Evolutionary conservation across 2,329 filamentous ascomycete genomes (phyloP).

Genomic region (Xylaria polymorpha): DNA sequence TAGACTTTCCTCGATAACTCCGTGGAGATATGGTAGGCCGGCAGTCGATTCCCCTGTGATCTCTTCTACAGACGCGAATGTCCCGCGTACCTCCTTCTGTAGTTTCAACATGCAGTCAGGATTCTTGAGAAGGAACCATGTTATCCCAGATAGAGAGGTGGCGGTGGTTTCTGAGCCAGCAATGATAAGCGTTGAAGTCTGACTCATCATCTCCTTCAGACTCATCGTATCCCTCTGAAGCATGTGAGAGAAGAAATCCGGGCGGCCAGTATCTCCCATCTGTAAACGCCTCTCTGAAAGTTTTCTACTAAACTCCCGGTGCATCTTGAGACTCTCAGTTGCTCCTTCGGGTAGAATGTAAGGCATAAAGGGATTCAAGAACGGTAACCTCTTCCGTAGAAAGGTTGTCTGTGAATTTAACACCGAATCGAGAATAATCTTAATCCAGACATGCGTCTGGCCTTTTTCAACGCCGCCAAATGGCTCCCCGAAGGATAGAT

Average conservation of each 20-base stretch:
- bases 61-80: conserved; percentile 53
- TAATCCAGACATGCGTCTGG: conserved; percentile 36
- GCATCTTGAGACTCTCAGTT: conserved; percentile 20
- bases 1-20: conserved; percentile 13
- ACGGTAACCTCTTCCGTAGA: conserved; percentile 1
- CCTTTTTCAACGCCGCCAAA: conserved; percentile 38
- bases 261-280: conserved; percentile 37
- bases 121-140: conserved; percentile 55
- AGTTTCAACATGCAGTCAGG: conserved; percentile 53
- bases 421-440: conserved; percentile 34
- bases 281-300: conserved; percentile 38
- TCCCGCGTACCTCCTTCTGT: conserved; percentile 54
- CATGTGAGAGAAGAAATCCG: conserved; percentile 42
- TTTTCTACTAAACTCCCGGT: conserved; percentile 30
- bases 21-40: conserved; percentile 4
- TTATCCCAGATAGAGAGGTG: conserved; percentile 53
- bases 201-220: conserved; percentile 44
- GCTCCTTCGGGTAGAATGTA: conserved; percentile 32
- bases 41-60: conserved; percentile 42
- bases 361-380: conserved; percentile 30
- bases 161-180: conserved; percentile 63
- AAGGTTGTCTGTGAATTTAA: conserved; percentile 14
- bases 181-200: conserved; percentile 51
- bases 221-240: conserved; percentile 39
- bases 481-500: conserved; percentile 39